Percentiles rank a stretch among this genome's conserved stretches.
Evolutionary conservation across 352 stramenopile species (phyloP).

Genomic region (Phytophthora fragariaefolia): DNA sequence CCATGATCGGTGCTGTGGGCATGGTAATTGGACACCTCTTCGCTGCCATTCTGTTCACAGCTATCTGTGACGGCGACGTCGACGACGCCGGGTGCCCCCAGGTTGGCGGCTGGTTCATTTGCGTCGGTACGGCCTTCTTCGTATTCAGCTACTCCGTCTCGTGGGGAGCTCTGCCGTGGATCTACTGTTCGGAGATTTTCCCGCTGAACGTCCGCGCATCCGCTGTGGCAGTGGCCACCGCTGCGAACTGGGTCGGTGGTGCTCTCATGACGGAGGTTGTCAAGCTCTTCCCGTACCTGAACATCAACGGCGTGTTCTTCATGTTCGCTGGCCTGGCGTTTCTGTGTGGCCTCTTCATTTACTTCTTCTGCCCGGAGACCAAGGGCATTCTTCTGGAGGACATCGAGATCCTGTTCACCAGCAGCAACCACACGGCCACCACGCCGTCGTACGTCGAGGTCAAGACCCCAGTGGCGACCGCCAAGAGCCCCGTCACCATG

Average conservation of each 20-base stretch:
- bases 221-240: conserved; percentile 45
- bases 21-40: conserved; percentile 46
- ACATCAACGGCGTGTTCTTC: conserved; percentile 41
- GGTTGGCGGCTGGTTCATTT: conserved; percentile 49
- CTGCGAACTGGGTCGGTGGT: conserved; percentile 52
- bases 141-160: conserved; percentile 44
- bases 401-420: conserved; percentile 33
- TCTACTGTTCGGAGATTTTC: conserved; percentile 67
- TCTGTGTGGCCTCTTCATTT: conserved; percentile 25
- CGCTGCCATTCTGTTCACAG: conserved; percentile 38
- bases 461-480: conserved; percentile 27
- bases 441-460: conserved; percentile 38
- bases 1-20: conserved; percentile 38
- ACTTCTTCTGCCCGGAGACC: conserved; percentile 38
- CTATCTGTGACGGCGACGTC: conserved; percentile 34
- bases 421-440: conserved; percentile 25
- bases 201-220: conserved; percentile 53
- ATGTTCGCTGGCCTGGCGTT: conserved; percentile 25
- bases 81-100: conserved; percentile 35
- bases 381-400: conserved; percentile 40
- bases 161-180: conserved; percentile 50
- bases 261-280: conserved; percentile 44
- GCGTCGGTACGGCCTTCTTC: conserved; percentile 45
- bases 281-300: conserved; percentile 36
- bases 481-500: conserved; percentile 23